A percentile compares a stretch with the other conserved stretches of the same genome.
These are phyloP conservation scores for Aspergillus tanneri DNA, from an alignment of 2,329 filamentous ascomycete species.

Conservation along the genomic window DNA sequence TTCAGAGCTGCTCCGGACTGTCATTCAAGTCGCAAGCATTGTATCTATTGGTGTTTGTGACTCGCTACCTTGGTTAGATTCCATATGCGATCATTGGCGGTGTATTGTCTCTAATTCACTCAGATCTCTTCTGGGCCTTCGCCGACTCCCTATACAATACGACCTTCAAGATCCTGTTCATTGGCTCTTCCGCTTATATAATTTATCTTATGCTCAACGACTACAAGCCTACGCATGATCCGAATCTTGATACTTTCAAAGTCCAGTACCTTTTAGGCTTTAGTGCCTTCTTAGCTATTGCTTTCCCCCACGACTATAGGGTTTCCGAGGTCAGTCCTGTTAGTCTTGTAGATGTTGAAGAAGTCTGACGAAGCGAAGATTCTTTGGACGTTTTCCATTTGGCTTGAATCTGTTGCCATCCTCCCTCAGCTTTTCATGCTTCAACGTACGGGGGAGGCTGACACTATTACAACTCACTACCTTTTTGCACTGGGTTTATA, in stretches of 20 bases:
- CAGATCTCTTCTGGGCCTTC: conserved; percentile 83
- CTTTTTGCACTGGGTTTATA: conserved; percentile 90
- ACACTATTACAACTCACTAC: conserved; percentile 99
- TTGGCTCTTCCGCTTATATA: conserved; percentile 84
- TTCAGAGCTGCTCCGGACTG: conserved; percentile 89
- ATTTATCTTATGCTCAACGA: conserved; percentile 97
- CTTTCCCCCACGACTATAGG: conserved; percentile 84
- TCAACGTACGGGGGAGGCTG: conserved; percentile 93
- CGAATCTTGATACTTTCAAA: conserved; percentile 95
- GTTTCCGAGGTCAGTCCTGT: conserved; percentile 57
- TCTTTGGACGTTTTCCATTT: conserved; percentile 96
- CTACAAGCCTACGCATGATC: conserved; percentile 96
- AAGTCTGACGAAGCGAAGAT: conserved; percentile 56
- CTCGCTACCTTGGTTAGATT: conserved; percentile 76
- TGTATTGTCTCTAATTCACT: not conserved
- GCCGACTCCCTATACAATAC: conserved; percentile 87
- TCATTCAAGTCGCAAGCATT: conserved; percentile 98
- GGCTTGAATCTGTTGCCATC: conserved; percentile 95
- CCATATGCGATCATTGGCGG: not conserved
- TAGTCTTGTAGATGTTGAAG: not conserved
- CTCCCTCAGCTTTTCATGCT: conserved; percentile 97
- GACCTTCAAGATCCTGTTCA: conserved; percentile 93
- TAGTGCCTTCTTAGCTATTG: conserved; percentile 71
- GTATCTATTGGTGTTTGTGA: conserved; percentile 90
- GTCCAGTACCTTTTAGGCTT: conserved; percentile 89